Conservation (phyloP, 306 rosid species). For the Lathyrus sativus region DNA sequence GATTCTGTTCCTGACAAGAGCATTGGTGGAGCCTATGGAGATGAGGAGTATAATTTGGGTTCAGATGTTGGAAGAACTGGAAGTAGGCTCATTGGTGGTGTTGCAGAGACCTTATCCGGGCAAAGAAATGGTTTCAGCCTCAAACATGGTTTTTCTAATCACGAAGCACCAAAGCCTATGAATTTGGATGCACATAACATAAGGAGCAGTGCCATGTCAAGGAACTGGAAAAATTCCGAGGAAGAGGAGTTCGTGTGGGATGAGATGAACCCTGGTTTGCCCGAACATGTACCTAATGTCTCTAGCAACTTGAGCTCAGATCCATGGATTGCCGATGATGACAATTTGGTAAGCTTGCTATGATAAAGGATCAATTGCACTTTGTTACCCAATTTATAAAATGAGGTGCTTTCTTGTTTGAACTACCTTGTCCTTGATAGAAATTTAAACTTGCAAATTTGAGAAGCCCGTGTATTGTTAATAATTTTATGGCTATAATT, state of each 20-base stretch:
- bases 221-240: conserved; percentile 97
- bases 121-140: conserved; percentile 72
- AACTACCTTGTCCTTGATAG: conserved; percentile 5
- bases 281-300: conserved; percentile 53
- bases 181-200: conserved; percentile 51
- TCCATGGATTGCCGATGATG: conserved; percentile 68
- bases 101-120: conserved; percentile 56
- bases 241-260: conserved; percentile 97
- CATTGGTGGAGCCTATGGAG: conserved; percentile 53
- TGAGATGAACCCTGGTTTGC: conserved; percentile 64
- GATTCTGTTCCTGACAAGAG: conserved; percentile 71
- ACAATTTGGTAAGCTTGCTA: conserved; percentile 65
- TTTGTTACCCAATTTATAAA: conserved; percentile 19
- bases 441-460: conserved; percentile 15
- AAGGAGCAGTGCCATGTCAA: conserved; percentile 51
- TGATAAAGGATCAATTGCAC: conserved; percentile 22
- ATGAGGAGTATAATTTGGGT: conserved; percentile 55
- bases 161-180: conserved; percentile 59
- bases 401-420: conserved; percentile 7
- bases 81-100: conserved; percentile 52
- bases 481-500: conserved; percentile 16
- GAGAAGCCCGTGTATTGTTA: background rate
- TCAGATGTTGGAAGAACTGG: conserved; percentile 55
- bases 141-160: conserved; percentile 59
- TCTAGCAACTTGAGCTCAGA: conserved; percentile 55